phyloP scores from a whole-genome alignment of 2,329 filamentous ascomycete genomes.

The Pseudogymnoascus sp. region DNA sequence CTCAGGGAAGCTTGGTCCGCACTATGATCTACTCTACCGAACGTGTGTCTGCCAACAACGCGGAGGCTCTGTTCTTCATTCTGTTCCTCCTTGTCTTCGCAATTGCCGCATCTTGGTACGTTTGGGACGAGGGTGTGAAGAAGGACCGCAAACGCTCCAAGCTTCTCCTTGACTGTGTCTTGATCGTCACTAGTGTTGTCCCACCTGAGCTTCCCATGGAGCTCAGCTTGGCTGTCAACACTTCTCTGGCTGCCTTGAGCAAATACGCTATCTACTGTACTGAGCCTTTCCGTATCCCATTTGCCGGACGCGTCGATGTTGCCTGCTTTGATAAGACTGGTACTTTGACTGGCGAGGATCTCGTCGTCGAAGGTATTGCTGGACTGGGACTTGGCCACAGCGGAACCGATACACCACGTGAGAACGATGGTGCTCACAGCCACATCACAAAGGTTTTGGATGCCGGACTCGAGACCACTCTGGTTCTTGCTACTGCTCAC shows the following conservation, averaged over 20 bases:
- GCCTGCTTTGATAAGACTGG: slow-evolving; percentile 99
- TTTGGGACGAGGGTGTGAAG: slow-evolving; percentile 92
- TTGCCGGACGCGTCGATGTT: slow-evolving; percentile 87
- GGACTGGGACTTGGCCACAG: slow-evolving; percentile 68
- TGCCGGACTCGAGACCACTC: slow-evolving; percentile 71
- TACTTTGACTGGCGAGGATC: slow-evolving; percentile 89
- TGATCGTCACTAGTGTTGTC: slow-evolving; percentile 96
- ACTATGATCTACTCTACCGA: slow-evolving; percentile 99
- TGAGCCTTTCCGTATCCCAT: slow-evolving; percentile 96
- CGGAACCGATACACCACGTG: slow-evolving; percentile 56
- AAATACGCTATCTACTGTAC: slow-evolving; percentile 98
- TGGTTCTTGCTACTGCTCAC: slow-evolving; percentile 91
- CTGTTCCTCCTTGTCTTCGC: slow-evolving; percentile 94
- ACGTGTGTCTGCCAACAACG: slow-evolving; percentile 96
- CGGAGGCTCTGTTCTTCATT: slow-evolving; percentile 93
- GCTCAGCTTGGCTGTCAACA: slow-evolving; percentile 93
- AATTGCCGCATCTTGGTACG: slow-evolving; percentile 96
- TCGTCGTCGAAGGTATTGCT: slow-evolving; percentile 94
- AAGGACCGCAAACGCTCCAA: slow-evolving; percentile 96
- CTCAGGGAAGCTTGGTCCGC: slow-evolving; percentile 90
- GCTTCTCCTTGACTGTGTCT: slow-evolving; percentile 89
- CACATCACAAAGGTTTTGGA: slow-evolving; percentile 64
- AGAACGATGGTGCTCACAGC: slow-evolving; percentile 75
- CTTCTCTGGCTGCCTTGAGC: slow-evolving; percentile 85
- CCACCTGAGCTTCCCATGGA: slow-evolving; percentile 99